These are phyloP conservation scores for Zygosaccharomyces bailii DNA, from an alignment of 805 yeast genomes.

Conservation along the genomic window DNA sequence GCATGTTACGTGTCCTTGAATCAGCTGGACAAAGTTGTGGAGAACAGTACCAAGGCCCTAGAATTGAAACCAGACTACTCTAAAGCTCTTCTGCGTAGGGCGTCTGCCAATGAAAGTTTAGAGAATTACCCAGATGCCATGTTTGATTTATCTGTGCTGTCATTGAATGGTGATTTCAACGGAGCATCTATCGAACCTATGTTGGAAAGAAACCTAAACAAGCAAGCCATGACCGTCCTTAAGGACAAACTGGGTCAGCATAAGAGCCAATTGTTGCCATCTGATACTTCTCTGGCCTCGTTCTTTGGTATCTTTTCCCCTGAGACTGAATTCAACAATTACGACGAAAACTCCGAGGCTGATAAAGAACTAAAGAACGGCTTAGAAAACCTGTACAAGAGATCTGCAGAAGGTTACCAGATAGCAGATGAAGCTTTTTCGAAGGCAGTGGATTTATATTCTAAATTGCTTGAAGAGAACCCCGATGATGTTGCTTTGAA, in stretches of 20 bases:
- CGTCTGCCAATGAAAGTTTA: constrained; percentile 81
- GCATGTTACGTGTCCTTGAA: constrained; percentile 88
- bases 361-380: constrained; percentile 65
- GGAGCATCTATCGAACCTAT: constrained; percentile 73
- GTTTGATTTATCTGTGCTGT: constrained; percentile 85
- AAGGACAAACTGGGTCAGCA: constrained; percentile 50
- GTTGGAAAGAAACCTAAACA: constrained; percentile 81
- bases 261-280: constrained; percentile 54
- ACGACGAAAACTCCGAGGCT: constrained; percentile 54
- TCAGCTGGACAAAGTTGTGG: constrained; percentile 78
- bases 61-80: constrained; percentile 83
- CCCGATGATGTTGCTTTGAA: constrained; percentile 30
- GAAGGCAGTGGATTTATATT: constrained; percentile 54
- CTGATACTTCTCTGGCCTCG: constrained; percentile 77
- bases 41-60: constrained; percentile 83
- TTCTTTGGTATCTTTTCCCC: constrained; percentile 81
- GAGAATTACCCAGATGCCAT: constrained; percentile 80
- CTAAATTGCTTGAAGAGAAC: constrained; percentile 25
- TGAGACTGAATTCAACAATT: constrained; percentile 48
- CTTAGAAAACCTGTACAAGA: constrained; percentile 50
- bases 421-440: constrained; percentile 42
- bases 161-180: constrained; percentile 78
- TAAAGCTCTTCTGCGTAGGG: constrained; percentile 91
- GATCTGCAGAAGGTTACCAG: constrained; percentile 39
- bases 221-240: constrained; percentile 71